Conservation (phyloP, 2,329 filamentous ascomycete genomes). For the Sporothrix phasma region DNA sequence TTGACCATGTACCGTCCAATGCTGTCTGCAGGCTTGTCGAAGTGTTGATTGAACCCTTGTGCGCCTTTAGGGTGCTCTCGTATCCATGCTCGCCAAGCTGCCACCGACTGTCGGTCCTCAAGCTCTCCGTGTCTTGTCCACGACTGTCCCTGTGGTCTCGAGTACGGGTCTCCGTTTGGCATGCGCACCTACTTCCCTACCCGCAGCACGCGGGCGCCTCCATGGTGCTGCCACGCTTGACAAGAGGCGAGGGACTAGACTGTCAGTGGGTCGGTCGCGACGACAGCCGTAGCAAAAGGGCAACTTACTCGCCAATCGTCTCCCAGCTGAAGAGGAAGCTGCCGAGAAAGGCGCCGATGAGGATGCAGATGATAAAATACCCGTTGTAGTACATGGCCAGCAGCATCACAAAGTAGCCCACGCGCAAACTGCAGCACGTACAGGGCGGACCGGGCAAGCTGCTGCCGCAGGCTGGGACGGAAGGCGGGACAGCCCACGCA, state of each 20-base stretch:
- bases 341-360: slow-evolving; percentile 65
- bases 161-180: no score
- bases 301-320: slow-evolving; percentile 26
- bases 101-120: no score
- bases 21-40: no score
- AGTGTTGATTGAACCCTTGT: no score
- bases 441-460: slow-evolving; percentile 54
- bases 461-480: slow-evolving; percentile 54
- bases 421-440: slow-evolving; percentile 62
- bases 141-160: no score
- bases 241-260: neutral
- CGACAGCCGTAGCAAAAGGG: neutral
- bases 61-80: no score
- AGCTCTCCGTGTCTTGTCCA: no score
- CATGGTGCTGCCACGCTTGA: neutral
- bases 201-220: neutral
- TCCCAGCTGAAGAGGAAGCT: slow-evolving; percentile 68
- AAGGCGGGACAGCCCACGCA: slow-evolving; percentile 25
- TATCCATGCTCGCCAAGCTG: no score
- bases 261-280: neutral
- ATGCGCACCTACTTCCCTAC: neutral
- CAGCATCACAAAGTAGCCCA: slow-evolving; percentile 74
- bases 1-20: no score
- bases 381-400: slow-evolving; percentile 55
- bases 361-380: slow-evolving; percentile 73